Evolutionary conservation across 192 early-diverging fungal species (phyloP), one percentile per base, ranked within the genome.

Genomic region (Umbelopsis sp.): DNA sequence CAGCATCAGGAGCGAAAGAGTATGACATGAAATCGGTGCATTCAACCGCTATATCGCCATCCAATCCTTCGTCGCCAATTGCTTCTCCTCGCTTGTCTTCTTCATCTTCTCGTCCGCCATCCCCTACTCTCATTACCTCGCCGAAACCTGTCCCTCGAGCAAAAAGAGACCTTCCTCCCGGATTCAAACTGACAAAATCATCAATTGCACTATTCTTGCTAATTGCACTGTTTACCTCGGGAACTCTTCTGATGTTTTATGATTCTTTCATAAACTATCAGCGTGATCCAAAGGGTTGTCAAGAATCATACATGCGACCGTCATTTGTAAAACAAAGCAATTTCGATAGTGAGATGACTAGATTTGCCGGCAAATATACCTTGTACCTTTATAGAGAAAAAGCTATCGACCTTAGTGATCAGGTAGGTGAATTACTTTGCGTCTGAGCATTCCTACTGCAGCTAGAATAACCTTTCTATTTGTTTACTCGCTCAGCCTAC

Each of bases 371-470:
- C 35, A 94, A 94, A 71, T 96, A 96, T 82, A 80, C 74, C 27
- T 79, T 96, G 4, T 87, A 91, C 70, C 70, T 94, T 61, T 96
- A 94, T 71, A 75, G 92, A 71, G 90, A 96, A 74, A 78, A 82
- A 65, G 84, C 86, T 46, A 67, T 73, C 13, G 85, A 88, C 58
- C 72, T 75, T 41, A 82, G 74, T 35, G 83, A 77, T 37, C 61
- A 78, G 70, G 80, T 78, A 74, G 30, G 20, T 33, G 18, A 49
- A 53, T 51, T 44, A 20, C 13, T 61, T 9, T 41, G 10, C 1
- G 2, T 41, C 27, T 30, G 27, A 41, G 37, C 5, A 10, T 4
- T 9, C 5, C 37, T 4, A 6, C 2, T 50, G 71, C 48, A 6
- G 27, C 7, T 49, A 16, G 21, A 74, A 11, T 41, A 37, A 18